Percentiles rank a stretch among this genome's conserved stretches.
These are phyloP conservation scores for Rhodotorula sp. DNA, from an alignment of 1,284 basidiomycete species.

Conservation along the genomic window DNA sequence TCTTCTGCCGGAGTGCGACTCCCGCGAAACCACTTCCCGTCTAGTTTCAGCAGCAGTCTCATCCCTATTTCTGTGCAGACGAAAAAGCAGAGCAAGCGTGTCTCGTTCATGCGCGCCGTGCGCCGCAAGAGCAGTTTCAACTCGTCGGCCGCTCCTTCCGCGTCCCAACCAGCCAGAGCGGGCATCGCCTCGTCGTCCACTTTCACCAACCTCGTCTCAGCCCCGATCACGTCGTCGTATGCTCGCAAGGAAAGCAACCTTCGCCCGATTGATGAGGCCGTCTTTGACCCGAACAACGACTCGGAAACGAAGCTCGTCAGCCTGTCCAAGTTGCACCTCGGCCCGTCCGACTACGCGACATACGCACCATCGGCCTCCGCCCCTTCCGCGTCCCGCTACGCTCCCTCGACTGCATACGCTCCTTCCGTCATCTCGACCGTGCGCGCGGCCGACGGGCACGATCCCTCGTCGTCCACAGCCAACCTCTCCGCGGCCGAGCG, in stretches of 20 bases:
- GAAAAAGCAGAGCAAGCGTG: conserved; percentile 30
- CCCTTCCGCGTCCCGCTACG: neutral
- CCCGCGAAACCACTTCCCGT: neutral
- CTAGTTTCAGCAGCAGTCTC: neutral
- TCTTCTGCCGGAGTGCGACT: no score
- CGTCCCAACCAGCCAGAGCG: neutral
- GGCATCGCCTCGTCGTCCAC: neutral
- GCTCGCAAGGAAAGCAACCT: conserved; percentile 4
- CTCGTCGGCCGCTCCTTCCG: neutral
- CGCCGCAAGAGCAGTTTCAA: conserved; percentile 15
- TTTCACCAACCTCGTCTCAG: neutral
- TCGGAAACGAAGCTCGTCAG: conserved; percentile 28
- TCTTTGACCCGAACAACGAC: conserved; percentile 19
- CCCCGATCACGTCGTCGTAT: conserved; percentile 5
- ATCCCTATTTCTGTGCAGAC: neutral
- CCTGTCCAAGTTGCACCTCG: conserved; percentile 27
- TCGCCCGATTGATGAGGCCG: conserved; percentile 34
- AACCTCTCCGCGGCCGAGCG: neutral
- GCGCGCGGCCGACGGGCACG: conserved; percentile 30
- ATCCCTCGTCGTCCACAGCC: neutral
- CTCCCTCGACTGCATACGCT: conserved; percentile 19
- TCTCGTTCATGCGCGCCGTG: conserved; percentile 42
- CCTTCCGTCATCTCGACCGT: conserved; percentile 36
- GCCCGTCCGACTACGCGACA: neutral
- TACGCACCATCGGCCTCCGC: neutral